Conservation (phyloP, 176 grass and related monocot genomes). For the Elaeis guineensis region DNA sequence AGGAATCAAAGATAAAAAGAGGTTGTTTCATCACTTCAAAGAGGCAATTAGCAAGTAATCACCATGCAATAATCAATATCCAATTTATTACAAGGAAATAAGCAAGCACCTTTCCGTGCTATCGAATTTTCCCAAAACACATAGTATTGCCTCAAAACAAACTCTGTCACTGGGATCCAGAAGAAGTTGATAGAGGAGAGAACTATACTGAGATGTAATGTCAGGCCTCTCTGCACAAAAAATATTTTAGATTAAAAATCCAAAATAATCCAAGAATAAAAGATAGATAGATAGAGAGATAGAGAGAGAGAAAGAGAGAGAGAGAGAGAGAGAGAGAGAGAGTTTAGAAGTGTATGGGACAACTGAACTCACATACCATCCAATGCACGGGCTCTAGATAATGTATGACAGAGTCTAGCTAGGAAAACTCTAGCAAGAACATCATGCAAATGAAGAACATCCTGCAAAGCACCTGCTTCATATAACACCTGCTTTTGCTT, state of each 20-base stretch:
- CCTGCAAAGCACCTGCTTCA: conserved; percentile 83
- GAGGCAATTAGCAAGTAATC: too few relatives aligned
- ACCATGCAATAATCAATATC: not conserved
- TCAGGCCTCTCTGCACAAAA: conserved; percentile 83
- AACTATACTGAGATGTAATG: conserved; percentile 83
- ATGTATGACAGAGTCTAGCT: conserved; percentile 80
- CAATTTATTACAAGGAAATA: conserved; percentile 1
- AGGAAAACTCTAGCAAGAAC: conserved; percentile 96
- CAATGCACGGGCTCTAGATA: conserved; percentile 83
- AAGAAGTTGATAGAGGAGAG: conserved; percentile 96
- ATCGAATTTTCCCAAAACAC: conserved; percentile 94
- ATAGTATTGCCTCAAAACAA: conserved; percentile 98
- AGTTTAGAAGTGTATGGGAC: conserved; percentile 19
- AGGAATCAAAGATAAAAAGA: conserved; percentile 8
- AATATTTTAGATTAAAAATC: conserved; percentile 5
- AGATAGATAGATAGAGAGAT: too few relatives aligned
- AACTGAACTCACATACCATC: conserved; percentile 53
- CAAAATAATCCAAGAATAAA: not conserved
- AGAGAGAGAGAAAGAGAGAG: too few relatives aligned
- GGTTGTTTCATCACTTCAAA: not conserved
- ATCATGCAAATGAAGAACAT: conserved; percentile 99
- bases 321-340: not conserved
- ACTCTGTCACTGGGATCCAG: conserved; percentile 98
- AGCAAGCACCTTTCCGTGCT: conserved; percentile 72
- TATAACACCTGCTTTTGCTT: conserved; percentile 34